These are phyloP conservation scores for Yarrowia galli DNA, from an alignment of 1,139 yeast genomes.

Conservation along the genomic window DNA sequence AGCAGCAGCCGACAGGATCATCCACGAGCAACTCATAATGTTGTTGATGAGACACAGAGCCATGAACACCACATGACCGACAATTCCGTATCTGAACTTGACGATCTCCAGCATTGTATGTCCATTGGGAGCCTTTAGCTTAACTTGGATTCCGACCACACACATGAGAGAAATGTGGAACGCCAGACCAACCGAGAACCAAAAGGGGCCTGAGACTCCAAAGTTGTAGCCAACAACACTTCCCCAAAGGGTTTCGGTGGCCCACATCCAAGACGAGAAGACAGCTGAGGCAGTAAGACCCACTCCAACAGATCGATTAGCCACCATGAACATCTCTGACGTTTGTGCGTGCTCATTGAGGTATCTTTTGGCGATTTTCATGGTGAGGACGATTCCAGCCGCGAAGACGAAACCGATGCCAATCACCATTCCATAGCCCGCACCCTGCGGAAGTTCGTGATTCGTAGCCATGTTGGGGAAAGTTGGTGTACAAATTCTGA, in stretches of 20 bases:
- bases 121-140: constrained; percentile 53
- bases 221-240: constrained; percentile 79
- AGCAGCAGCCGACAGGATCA: constrained; percentile 32
- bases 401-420: constrained; percentile 80
- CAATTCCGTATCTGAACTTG: constrained; percentile 70
- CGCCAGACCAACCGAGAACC: constrained; percentile 80
- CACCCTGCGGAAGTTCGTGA: constrained; percentile 64
- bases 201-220: constrained; percentile 78
- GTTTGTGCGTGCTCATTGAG: constrained; percentile 58
- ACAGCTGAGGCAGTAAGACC: constrained; percentile 87
- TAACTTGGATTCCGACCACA: constrained; percentile 75
- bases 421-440: constrained; percentile 92
- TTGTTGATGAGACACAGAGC: constrained; percentile 88
- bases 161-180: constrained; percentile 76
- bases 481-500: neutral
- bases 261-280: constrained; percentile 95
- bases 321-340: constrained; percentile 65
- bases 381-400: constrained; percentile 60
- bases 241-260: constrained; percentile 79
- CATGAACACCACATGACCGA: constrained; percentile 71
- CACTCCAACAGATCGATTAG: constrained; percentile 75
- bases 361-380: constrained; percentile 60
- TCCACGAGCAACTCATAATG: constrained; percentile 75
- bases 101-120: constrained; percentile 79
- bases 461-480: neutral